Percentiles rank a stretch among this genome's conserved stretches.
These are phyloP conservation scores for Vigna hirtella DNA, from an alignment of 306 rosid genomes.

Conservation along the genomic window DNA sequence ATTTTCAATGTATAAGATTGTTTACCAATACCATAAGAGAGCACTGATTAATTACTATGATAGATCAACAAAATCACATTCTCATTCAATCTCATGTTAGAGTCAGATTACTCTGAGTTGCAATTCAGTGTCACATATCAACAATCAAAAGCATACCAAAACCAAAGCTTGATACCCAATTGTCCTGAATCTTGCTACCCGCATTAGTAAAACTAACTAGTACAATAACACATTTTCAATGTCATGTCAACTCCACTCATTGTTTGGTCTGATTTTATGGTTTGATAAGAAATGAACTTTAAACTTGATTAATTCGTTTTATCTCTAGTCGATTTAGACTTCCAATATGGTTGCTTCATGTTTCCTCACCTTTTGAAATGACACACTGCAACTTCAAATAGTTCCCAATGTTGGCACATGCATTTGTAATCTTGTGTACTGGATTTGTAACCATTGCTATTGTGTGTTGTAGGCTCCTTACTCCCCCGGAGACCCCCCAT, in stretches of 20 bases:
- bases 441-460: slow-evolving; percentile 16
- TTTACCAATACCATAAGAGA: not conserved
- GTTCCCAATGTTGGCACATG: not conserved
- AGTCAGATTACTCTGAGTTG: not conserved
- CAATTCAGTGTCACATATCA: not conserved
- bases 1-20: not conserved
- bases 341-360: not conserved
- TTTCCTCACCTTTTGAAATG: slow-evolving; percentile 5
- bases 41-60: not conserved
- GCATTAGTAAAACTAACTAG: not conserved
- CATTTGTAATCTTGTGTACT: not conserved
- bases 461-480: slow-evolving; percentile 74
- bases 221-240: not conserved
- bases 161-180: not conserved
- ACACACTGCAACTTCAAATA: not conserved
- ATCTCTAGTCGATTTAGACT: too few relatives aligned
- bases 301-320: too few relatives aligned
- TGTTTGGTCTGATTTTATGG: too few relatives aligned
- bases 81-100: not conserved
- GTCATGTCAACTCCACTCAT: not conserved
- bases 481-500: slow-evolving; percentile 85
- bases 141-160: not conserved
- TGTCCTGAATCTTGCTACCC: not conserved
- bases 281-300: too few relatives aligned
- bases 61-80: not conserved